A percentile compares a stretch with the other conserved stretches of the same genome.
phyloP scores from a whole-genome alignment of 306 rosid genomes.

The Medicago ruthenica region DNA sequence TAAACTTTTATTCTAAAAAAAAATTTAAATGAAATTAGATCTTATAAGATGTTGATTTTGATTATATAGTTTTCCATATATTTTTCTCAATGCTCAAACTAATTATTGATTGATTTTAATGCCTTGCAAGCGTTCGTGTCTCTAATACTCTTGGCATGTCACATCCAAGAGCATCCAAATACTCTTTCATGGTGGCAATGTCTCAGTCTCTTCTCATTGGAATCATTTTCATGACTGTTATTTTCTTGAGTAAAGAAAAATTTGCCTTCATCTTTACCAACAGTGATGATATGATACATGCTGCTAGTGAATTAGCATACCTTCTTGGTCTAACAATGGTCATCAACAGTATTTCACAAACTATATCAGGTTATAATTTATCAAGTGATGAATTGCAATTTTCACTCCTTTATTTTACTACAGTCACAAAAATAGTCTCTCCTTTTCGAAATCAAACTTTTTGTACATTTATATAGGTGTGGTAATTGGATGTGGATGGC shows the following conservation, averaged over 20 bases:
- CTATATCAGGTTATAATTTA: constrained; percentile 68
- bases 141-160: constrained; percentile 63
- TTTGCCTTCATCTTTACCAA: constrained; percentile 41
- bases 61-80: background rate
- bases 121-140: constrained; percentile 55
- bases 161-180: constrained; percentile 63
- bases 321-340: constrained; percentile 42
- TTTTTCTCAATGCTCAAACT: background rate
- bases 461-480: too few relatives aligned
- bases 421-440: too few relatives aligned
- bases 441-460: too few relatives aligned
- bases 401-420: too few relatives aligned
- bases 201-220: constrained; percentile 53
- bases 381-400: too few relatives aligned
- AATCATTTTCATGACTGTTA: constrained; percentile 40
- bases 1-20: too few relatives aligned
- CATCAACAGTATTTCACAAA: constrained; percentile 32
- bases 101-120: constrained; percentile 19
- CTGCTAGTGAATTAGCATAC: constrained; percentile 41
- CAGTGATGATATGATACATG: constrained; percentile 37
- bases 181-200: constrained; percentile 53
- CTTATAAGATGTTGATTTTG: background rate
- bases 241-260: constrained; percentile 31
- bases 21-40: too few relatives aligned
- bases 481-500: constrained; percentile 73